phyloP scores from a whole-genome alignment of 805 yeast genomes.

The Starmerella cellae region DNA sequence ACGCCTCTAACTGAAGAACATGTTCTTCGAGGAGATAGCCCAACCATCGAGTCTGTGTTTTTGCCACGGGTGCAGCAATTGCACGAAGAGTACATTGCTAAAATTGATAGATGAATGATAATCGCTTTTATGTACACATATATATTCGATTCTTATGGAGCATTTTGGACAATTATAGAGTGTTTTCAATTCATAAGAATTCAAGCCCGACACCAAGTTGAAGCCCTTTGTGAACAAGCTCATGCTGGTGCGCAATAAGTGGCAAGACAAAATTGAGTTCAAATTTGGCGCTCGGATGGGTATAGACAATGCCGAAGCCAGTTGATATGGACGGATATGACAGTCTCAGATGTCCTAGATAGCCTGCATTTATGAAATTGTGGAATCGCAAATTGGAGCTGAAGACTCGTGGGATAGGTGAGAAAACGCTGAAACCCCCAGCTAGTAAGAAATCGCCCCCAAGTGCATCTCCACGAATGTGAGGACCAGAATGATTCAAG shows the following conservation, averaged over 20 bases:
- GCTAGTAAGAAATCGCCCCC: conserved; percentile 59
- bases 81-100: conserved; percentile 60
- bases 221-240: conserved; percentile 46
- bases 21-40: conserved; percentile 34
- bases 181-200: conserved; percentile 35
- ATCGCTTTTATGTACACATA: background rate
- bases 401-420: conserved; percentile 43
- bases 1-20: conserved; percentile 28
- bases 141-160: background rate
- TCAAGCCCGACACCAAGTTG: conserved; percentile 54
- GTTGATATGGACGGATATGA: conserved; percentile 37
- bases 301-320: conserved; percentile 50
- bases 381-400: conserved; percentile 47
- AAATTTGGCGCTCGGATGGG: conserved; percentile 53
- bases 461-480: conserved; percentile 39
- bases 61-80: conserved; percentile 59
- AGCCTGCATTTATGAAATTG: conserved; percentile 54
- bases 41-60: conserved; percentile 66
- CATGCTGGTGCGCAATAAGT: conserved; percentile 38
- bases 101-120: background rate
- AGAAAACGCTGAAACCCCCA: conserved; percentile 44
- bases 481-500: conserved; percentile 53
- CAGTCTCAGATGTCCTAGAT: conserved; percentile 28
- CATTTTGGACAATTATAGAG: too few relatives aligned
- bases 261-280: conserved; percentile 57